Conservation (phyloP, 495 filamentous ascomycete species). For the Neurospora sp. region DNA sequence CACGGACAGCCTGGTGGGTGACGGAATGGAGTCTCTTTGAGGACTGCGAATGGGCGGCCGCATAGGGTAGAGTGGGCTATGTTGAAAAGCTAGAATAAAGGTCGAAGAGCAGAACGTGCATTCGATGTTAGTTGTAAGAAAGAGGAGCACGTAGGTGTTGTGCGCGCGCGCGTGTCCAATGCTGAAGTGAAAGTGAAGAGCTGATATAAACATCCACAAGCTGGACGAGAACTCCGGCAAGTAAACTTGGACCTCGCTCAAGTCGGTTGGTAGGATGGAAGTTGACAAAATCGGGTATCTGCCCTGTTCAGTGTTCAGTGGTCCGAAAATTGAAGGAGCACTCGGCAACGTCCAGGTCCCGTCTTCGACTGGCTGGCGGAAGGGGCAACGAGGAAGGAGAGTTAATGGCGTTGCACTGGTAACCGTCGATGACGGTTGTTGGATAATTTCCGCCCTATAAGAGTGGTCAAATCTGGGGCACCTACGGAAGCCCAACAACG, state of each 20-base stretch:
- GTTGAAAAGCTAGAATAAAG: neutral
- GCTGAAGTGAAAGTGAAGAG: neutral
- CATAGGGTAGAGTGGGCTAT: neutral
- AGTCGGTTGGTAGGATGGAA: neutral
- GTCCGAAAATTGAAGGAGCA: neutral
- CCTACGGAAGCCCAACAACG: neutral
- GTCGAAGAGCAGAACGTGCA: neutral
- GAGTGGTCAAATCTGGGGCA: neutral
- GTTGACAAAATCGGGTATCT: neutral
- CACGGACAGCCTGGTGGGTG: neutral
- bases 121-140: neutral
- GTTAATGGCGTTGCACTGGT: neutral
- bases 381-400: neutral
- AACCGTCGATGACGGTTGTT: neutral
- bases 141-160: neutral
- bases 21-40: neutral
- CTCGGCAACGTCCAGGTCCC: neutral
- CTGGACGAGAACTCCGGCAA: neutral
- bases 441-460: neutral
- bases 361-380: neutral
- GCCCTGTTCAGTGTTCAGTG: neutral
- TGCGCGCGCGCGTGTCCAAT: neutral
- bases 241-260: neutral
- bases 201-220: neutral
- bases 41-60: neutral